phyloP scores from a whole-genome alignment of 1,284 basidiomycete species.

The Mycocalia duriaeana region DNA sequence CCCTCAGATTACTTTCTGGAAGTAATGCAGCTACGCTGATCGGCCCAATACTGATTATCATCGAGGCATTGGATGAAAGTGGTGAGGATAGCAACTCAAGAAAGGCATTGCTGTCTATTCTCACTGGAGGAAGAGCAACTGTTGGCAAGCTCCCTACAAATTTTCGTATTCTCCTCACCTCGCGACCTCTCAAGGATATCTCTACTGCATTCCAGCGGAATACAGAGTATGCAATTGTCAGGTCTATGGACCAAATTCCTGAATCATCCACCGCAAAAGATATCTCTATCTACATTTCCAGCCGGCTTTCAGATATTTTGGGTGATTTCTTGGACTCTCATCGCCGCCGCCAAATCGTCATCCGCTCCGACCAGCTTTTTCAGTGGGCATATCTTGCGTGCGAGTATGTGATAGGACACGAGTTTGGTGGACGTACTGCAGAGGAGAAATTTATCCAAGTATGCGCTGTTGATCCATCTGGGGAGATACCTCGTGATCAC shows the following conservation, averaged over 20 bases:
- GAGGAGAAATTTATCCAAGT: conserved; percentile 4
- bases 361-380: conserved; percentile 22
- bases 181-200: conserved; percentile 21
- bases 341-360: conserved; percentile 4
- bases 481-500: background rate
- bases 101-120: conserved; percentile 12
- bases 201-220: conserved; percentile 6
- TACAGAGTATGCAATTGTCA: conserved; percentile 1
- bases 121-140: conserved; percentile 11
- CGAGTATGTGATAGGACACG: conserved; percentile 11
- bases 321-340: background rate
- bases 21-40: no score
- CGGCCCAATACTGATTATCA: conserved; percentile 29
- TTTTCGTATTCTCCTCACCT: conserved; percentile 26
- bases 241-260: conserved; percentile 10
- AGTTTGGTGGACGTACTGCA: conserved; percentile 4
- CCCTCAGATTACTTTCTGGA: conserved; percentile 10
- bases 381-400: conserved; percentile 25
- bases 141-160: conserved; percentile 18
- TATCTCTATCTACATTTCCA: conserved; percentile 10
- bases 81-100: conserved; percentile 17
- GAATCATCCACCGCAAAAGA: conserved; percentile 8
- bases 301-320: conserved; percentile 2
- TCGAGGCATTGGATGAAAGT: conserved; percentile 31
- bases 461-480: background rate